Percentiles rank a stretch among this genome's conserved stretches.
These are phyloP conservation scores for Hygrocybe coccinea DNA, from an alignment of 768 basidiomycete genomes.

Conservation along the genomic window DNA sequence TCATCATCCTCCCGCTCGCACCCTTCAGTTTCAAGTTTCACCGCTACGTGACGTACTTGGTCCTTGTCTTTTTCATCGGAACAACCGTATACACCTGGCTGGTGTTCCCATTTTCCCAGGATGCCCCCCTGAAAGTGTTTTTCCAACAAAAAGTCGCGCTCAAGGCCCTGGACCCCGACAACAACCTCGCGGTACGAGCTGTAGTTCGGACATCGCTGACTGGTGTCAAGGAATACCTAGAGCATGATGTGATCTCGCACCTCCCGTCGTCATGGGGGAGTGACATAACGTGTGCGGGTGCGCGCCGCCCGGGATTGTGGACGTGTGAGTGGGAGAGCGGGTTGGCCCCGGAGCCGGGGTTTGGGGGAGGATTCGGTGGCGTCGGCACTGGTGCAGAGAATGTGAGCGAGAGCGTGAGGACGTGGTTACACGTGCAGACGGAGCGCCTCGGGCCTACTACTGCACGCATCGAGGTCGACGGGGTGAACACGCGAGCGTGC, in stretches of 20 bases:
- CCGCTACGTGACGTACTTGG: constrained; percentile 21
- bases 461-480: constrained; percentile 48
- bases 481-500: constrained; percentile 61
- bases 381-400: neutral
- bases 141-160: constrained; percentile 62
- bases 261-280: constrained; percentile 48
- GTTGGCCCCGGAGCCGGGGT: constrained; percentile 37
- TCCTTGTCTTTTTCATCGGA: constrained; percentile 39
- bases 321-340: constrained; percentile 47
- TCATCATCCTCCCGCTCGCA: constrained; percentile 55
- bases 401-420: neutral
- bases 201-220: constrained; percentile 30
- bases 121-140: constrained; percentile 62
- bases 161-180: constrained; percentile 24
- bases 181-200: constrained; percentile 1
- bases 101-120: constrained; percentile 58
- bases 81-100: constrained; percentile 42
- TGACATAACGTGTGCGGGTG: constrained; percentile 29
- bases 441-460: constrained; percentile 38
- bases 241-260: constrained; percentile 39
- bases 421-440: constrained; percentile 44
- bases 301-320: constrained; percentile 34
- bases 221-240: constrained; percentile 41
- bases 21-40: constrained; percentile 59
- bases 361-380: constrained; percentile 5